Evolutionary conservation across 1,284 basidiomycete genomes (phyloP), one percentile per base, ranked within the genome.

Genomic region (Apiotrichum sp.): DNA sequence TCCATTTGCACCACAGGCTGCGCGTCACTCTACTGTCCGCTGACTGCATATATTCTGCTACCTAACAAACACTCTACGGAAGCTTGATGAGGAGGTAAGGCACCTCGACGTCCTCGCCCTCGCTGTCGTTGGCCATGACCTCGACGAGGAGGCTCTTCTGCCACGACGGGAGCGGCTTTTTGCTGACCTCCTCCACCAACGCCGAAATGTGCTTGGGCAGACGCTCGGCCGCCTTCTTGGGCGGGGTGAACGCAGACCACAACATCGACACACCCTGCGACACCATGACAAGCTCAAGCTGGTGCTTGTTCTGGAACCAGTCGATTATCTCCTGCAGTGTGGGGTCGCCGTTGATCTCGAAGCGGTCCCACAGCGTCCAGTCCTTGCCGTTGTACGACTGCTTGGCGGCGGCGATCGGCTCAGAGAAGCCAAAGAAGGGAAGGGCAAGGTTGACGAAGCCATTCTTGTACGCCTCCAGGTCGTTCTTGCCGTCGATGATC

Each of bases 351-450:
- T 85, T 82, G 76, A 99, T 89, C 76, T 93, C 87, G 79, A 99
- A 93, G 56, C 93, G 86, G 77, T 97, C 93, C 96, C 96, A 99
- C 38, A 99, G 83, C 3, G 96, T 98, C 95, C 96, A 99, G 65
- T 96, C 91, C 1, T 82, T 87, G 48, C 80, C 78, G 64, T 84
- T 86, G 75, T 93, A 96, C 81, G 80, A 93, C 65, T 84, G 81
- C 81, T 93, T 96, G 62, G 83, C 71, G n/a, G 95, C 92, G 3
- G 86, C 87, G 63, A 99, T 92, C 22, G 96, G 96, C 71, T 99
- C 96, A 2, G 93, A 97, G 81, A 98, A 99, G 31, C 93, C 96
- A 71, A 98, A 97, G 86, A 98, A 98, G 3, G 96, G 96, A 56
- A 99, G 78, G 5, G 96, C 96, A 49, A 99, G 82, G 77, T 99